phyloP scores from a whole-genome alignment of 495 filamentous ascomycete species.

The Aspergillus ostianus region DNA sequence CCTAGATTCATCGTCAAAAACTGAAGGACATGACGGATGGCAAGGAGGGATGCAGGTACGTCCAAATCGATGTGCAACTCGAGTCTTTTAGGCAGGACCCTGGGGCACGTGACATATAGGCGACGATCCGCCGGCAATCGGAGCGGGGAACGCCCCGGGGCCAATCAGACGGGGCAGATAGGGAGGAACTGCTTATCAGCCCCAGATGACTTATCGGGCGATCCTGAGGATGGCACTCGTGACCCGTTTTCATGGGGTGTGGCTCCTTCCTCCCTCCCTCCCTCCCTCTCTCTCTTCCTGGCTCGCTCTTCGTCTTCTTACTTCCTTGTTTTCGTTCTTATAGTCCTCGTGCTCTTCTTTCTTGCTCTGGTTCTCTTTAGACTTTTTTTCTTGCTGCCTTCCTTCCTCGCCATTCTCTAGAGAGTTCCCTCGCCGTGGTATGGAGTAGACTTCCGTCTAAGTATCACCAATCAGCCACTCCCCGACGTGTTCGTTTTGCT shows the following conservation, averaged over 20 bases:
- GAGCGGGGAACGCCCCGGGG: background rate
- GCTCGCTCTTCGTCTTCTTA: background rate
- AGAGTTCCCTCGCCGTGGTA: background rate
- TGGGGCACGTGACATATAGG: background rate
- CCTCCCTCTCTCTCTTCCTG: background rate
- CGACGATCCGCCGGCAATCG: conserved; percentile 5
- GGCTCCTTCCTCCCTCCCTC: conserved; percentile 4
- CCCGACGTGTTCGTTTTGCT: background rate
- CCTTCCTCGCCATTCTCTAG: background rate
- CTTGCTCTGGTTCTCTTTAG: background rate
- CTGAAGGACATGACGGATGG: too few species aligned
- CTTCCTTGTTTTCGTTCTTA: background rate
- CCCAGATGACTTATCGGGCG: background rate
- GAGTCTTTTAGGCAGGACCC: too few species aligned
- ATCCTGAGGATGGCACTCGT: conserved; percentile 2
- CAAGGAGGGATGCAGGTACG: too few species aligned
- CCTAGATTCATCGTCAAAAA: too few species aligned
- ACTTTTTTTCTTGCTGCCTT: background rate
- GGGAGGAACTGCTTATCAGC: conserved; percentile 1
- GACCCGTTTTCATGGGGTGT: conserved; percentile 3
- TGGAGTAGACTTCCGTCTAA: too few species aligned
- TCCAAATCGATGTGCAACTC: too few species aligned
- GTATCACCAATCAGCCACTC: background rate
- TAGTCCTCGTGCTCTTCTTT: background rate
- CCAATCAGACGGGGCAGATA: conserved; percentile 2